Evolutionary conservation across 2,329 filamentous ascomycete genomes (phyloP), one percentile per base, ranked within the genome.

Genomic region (Talaromyces sp.): DNA sequence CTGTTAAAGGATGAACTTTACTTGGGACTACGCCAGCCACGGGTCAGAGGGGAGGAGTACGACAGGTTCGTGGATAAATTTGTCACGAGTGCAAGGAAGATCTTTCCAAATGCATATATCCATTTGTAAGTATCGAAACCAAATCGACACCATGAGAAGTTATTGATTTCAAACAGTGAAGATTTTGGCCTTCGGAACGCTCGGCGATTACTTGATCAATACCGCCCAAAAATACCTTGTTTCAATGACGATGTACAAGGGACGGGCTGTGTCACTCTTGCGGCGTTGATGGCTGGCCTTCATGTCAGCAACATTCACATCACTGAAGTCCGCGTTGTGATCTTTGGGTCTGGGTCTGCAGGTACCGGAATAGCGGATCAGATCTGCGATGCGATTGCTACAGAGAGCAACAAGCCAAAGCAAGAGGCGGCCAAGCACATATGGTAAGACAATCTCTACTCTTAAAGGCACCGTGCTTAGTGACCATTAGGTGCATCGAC

Each of bases 191-290:
- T 96, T 0, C 74, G 74, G 1, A 96, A 96, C 68, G 89, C 90
- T 0, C 82, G 89, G 31, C 84, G 89, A 3, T 84, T 96, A 2
- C 80, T 96, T 0, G 89, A 96, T 62, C 83, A 81, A 38, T 96
- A 95, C 68, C 84, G 88, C 0, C 81, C 87, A 0, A 70, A 89
- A 55, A 87, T 93, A 8, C 82, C 91, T 0, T 96, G 91, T 72
- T 96, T 96, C 80, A 96, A 96, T 68, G 92, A 96, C 61, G 91
- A 96, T 71, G 87, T 96, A 0, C 91, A 96, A 73, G 92, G 91
- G 1, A 96, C 92, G 0, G 92, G 91, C 0, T 93, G 90, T 62
- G 91, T 96, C 0, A 93, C 92, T 0, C 82, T 96, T 0, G 91
- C 91, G 0, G 91, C 89, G 1, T 87, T 96, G 64, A 86, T 91